A percentile compares a stretch with the other conserved stretches of the same genome.
These are phyloP conservation scores for Talaromyces atroroseus DNA, from an alignment of 2,329 filamentous ascomycete species.

Conservation along the genomic window DNA sequence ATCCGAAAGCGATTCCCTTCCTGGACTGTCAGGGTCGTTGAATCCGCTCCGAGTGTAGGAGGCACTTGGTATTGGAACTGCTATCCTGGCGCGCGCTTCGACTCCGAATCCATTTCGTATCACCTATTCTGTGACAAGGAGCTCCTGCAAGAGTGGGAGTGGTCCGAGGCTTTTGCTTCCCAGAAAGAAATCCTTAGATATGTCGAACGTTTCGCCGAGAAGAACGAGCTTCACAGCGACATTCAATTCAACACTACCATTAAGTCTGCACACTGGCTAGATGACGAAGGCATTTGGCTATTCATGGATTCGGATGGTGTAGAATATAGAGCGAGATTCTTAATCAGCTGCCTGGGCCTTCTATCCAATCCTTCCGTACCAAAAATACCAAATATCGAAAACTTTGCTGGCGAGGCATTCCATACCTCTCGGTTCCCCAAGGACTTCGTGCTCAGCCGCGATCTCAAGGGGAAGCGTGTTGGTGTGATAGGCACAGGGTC, in stretches of 20 bases:
- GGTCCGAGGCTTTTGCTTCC: conserved; percentile 32
- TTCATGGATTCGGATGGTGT: neutral
- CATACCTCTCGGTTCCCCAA: conserved; percentile 39
- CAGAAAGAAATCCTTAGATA: conserved; percentile 32
- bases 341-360: neutral
- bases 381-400: neutral
- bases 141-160: conserved; percentile 26
- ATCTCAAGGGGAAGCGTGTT: conserved; percentile 32
- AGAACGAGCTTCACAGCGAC: conserved; percentile 29
- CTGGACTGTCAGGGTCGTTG: neutral
- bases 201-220: conserved; percentile 27
- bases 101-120: conserved; percentile 46
- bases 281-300: neutral
- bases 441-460: conserved; percentile 20
- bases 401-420: conserved; percentile 32
- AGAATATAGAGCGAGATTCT: neutral
- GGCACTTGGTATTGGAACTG: conserved; percentile 48
- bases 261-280: neutral
- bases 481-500: conserved; percentile 41
- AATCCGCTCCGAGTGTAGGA: neutral
- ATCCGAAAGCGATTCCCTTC: neutral
- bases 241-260: conserved; percentile 37
- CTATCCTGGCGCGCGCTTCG: conserved; percentile 45
- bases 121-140: conserved; percentile 21
- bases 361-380: conserved; percentile 29